These are phyloP conservation scores for Waltergamsia citrina DNA, from an alignment of 2,329 filamentous ascomycete species.

Conservation along the genomic window DNA sequence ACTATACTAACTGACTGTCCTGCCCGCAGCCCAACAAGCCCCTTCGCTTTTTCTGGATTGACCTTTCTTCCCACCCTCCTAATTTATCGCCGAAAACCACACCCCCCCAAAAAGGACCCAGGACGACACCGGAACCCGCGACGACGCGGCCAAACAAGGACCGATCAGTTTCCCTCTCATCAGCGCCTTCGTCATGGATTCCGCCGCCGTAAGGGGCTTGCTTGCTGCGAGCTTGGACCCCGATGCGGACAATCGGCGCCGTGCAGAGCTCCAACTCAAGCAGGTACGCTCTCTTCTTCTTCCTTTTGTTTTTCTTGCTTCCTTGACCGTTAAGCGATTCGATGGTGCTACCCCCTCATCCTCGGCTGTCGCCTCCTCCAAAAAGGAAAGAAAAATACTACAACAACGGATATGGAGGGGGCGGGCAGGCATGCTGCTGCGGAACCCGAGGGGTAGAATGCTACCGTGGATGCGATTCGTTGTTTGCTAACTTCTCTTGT, in stretches of 20 bases:
- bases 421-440: too few species aligned
- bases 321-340: too few species aligned
- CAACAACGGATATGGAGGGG: too few species aligned
- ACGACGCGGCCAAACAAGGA: slow-evolving; percentile 1
- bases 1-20: too few species aligned
- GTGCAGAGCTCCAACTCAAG: slow-evolving; percentile 75
- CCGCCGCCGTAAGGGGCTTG: slow-evolving; percentile 63
- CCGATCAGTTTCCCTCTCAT: not conserved
- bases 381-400: too few species aligned
- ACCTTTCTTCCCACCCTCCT: not conserved
- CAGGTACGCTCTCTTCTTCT: slow-evolving; percentile 44
- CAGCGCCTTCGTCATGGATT: slow-evolving; percentile 50
- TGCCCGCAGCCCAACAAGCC: too few species aligned
- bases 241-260: slow-evolving; percentile 64
- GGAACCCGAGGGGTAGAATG: too few species aligned
- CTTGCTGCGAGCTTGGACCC: slow-evolving; percentile 67
- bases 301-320: too few species aligned
- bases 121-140: not conserved
- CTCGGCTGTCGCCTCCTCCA: too few species aligned
- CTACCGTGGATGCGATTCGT: too few species aligned
- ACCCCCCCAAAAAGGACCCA: not conserved
- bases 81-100: not conserved
- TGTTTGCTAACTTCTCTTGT: not conserved
- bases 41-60: too few species aligned
- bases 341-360: too few species aligned